Percentiles rank a stretch among this genome's conserved stretches.
Evolutionary conservation across 2,329 filamentous ascomycete species (phyloP).

Genomic region (Alternaria sp.): DNA sequence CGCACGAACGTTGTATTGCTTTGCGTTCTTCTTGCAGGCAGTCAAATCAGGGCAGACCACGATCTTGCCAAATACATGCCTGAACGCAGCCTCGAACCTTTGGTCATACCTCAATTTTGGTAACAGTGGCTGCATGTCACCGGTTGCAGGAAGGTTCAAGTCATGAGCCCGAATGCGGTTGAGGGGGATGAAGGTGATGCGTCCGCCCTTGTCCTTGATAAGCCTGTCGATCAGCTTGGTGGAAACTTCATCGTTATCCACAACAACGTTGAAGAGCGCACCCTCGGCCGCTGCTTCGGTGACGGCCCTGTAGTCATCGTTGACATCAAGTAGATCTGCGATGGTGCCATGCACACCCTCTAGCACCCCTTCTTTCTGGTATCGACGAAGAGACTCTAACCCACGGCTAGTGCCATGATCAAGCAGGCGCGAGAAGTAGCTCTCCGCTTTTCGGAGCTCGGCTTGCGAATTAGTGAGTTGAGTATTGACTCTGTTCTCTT

Average conservation of each 20-base stretch:
- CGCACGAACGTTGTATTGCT: slow-evolving; percentile 88
- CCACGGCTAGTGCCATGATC: slow-evolving; percentile 87
- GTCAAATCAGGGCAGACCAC: slow-evolving; percentile 92
- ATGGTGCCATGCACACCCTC: slow-evolving; percentile 90
- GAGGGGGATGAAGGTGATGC: slow-evolving; percentile 94
- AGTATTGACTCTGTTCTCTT: slow-evolving; percentile 85
- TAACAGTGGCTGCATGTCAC: slow-evolving; percentile 86
- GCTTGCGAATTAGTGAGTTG: slow-evolving; percentile 77
- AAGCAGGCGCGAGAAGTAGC: slow-evolving; percentile 82
- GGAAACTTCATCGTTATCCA: slow-evolving; percentile 89
- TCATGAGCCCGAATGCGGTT: slow-evolving; percentile 77
- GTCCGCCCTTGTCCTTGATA: slow-evolving; percentile 79
- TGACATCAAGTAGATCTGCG: slow-evolving; percentile 89
- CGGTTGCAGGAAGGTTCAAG: slow-evolving; percentile 81
- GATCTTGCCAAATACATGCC: slow-evolving; percentile 94
- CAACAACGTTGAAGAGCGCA: slow-evolving; percentile 94
- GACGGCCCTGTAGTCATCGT: slow-evolving; percentile 83
- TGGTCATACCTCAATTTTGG: slow-evolving; percentile 83
- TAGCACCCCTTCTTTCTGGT: slow-evolving; percentile 81
- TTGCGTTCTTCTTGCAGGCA: slow-evolving; percentile 87
- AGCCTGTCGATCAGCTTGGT: slow-evolving; percentile 81
- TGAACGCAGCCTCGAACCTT: slow-evolving; percentile 83
- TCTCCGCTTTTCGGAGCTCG: slow-evolving; percentile 80
- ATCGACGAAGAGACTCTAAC: slow-evolving; percentile 81
- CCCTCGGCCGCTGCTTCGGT: slow-evolving; percentile 92